phyloP scores from a whole-genome alignment of 257 asterid species.

The Forsythia suspensa region DNA sequence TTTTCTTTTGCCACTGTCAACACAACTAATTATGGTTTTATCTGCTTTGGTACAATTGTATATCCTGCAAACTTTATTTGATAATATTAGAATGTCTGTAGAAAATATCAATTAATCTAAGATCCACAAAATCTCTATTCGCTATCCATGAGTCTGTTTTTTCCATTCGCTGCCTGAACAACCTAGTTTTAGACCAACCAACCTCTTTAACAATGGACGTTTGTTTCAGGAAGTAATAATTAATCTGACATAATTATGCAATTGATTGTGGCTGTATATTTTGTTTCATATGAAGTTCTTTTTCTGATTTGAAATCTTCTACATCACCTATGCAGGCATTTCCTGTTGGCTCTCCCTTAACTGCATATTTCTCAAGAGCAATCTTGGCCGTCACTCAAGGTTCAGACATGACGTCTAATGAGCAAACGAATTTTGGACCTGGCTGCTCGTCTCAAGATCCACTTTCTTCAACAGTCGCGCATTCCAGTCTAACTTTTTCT shows the following conservation, averaged over 20 bases:
- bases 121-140: no score
- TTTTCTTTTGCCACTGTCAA: no score
- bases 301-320: not conserved
- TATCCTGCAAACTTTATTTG: no score
- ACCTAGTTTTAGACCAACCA: no score
- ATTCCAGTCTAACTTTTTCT: constrained; percentile 8
- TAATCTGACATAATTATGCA: no score
- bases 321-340: constrained; percentile 34
- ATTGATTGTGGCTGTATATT: not conserved
- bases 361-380: constrained; percentile 45
- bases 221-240: not conserved
- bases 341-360: constrained; percentile 46
- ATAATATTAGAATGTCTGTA: no score
- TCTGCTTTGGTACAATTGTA: no score
- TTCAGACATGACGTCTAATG: constrained; percentile 27
- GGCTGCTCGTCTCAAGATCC: constrained; percentile 22
- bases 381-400: constrained; percentile 38
- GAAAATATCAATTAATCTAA: no score
- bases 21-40: not conserved
- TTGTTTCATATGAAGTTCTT: not conserved
- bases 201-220: no score
- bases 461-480: constrained; percentile 16
- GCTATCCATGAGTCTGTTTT: no score
- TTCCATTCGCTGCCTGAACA: no score
- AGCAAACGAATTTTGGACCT: constrained; percentile 32